These are phyloP conservation scores for Zalaria obscura DNA, from an alignment of 2,329 filamentous ascomycete genomes.

Conservation along the genomic window DNA sequence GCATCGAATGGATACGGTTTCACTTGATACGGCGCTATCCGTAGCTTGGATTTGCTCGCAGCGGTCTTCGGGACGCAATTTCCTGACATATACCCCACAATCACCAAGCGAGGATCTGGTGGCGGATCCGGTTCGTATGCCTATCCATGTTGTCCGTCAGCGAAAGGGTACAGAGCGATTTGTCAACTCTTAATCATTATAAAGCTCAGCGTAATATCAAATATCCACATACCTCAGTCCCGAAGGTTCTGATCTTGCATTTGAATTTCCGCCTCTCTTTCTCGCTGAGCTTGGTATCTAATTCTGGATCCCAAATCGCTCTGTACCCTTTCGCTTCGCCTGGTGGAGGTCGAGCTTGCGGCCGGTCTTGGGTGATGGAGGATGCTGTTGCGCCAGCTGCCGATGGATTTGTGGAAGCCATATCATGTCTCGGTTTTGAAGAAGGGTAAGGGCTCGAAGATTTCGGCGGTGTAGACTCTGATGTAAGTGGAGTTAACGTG, in stretches of 20 bases:
- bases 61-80: slow-evolving; percentile 35
- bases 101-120: slow-evolving; percentile 67
- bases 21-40: slow-evolving; percentile 62
- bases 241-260: slow-evolving; percentile 19
- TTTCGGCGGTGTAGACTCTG: slow-evolving; percentile 51
- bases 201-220: slow-evolving; percentile 21
- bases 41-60: slow-evolving; percentile 56
- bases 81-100: slow-evolving; percentile 43
- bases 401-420: slow-evolving; percentile 4
- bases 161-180: slow-evolving; percentile 25
- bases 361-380: slow-evolving; percentile 26
- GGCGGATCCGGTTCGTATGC: slow-evolving; percentile 50
- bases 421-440: slow-evolving; percentile 9
- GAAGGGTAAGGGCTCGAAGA: slow-evolving; percentile 33
- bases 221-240: slow-evolving; percentile 25
- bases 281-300: slow-evolving; percentile 43
- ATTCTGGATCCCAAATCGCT: slow-evolving; percentile 48
- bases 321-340: slow-evolving; percentile 43
- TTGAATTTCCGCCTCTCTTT: slow-evolving; percentile 24
- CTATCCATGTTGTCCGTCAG: slow-evolving; percentile 36
- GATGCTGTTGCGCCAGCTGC: slow-evolving; percentile 17
- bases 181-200: slow-evolving; percentile 16
- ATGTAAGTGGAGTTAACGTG: slow-evolving; percentile 50
- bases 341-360: slow-evolving; percentile 35
- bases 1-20: slow-evolving; percentile 72